Conservation (phyloP, 371 early-diverging fungal genomes). For the Mortierella sp. region DNA sequence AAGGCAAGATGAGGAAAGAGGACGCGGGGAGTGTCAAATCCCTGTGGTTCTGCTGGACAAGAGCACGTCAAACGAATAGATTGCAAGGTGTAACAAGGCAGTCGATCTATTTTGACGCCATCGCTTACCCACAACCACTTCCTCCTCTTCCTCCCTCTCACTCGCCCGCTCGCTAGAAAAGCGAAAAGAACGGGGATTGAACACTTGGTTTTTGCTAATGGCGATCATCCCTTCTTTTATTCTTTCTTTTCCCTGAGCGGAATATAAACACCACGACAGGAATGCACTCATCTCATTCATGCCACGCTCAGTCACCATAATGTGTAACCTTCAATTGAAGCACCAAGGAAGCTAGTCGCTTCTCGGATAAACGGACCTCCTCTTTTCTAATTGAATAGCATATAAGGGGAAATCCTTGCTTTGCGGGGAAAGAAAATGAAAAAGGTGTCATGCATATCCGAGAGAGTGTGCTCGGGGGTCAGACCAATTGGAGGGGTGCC, state of each 20-base stretch:
- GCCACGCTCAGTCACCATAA: no score
- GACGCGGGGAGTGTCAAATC: neutral
- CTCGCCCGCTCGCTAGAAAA: no score
- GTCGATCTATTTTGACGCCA: neutral
- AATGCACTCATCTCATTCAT: neutral
- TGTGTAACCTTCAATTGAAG: neutral
- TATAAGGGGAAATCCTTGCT: constrained; percentile 1
- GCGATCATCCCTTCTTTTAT: neutral
- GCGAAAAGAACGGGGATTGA: neutral
- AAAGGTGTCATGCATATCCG: neutral
- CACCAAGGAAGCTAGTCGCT: no score
- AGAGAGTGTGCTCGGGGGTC: neutral
- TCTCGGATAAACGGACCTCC: neutral
- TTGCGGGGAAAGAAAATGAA: constrained; percentile 11
- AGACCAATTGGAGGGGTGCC: constrained; percentile 7
- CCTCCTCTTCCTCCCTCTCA: neutral
- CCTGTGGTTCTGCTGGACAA: neutral
- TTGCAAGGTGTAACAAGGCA: neutral
- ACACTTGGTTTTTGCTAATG: neutral
- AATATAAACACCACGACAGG: neutral
- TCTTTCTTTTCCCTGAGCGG: neutral
- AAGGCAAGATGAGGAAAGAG: neutral
- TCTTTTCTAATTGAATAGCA: neutral
- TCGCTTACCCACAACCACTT: neutral
- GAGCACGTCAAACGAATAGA: neutral